Base-by-base conservation (phyloP, 345 rosid species). In the Murraya paniculata region DNA sequence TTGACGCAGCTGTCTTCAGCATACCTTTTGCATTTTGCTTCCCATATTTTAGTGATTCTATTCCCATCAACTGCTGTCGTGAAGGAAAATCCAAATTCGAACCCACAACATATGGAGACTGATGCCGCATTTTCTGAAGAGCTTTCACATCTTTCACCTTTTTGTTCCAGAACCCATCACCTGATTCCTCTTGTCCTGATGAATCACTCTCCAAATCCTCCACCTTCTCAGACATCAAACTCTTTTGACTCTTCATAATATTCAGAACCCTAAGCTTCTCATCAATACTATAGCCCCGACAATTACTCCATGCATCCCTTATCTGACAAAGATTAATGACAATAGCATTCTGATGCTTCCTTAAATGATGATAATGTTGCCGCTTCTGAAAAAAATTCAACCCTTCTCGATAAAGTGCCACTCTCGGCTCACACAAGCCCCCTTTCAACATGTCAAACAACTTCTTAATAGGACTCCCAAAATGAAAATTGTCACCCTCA, bases 391-490 rank as follows among this genome's bases (percentile, higher is more conserved):
- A 91, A 81, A 89, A 88, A 79, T 56, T 75, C 86, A 88, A 81
- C 13, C 98, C 98, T 78, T 96, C 93, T 21, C 94, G 85, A 81
- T 93, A 96, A 82, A 96, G 98, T 0, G 92, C 91, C 82, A 89
- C 98, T 74, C 99, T 91, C 0, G 99, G 99, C 68, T 96, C 99
- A 78, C 98, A 97, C 77, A 94, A 83, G 13, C 98, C 99, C 72
- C 97, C 98, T 75, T 90, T 97, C 82, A 97, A 74, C 98, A 93
- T 91, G 72, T 90, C 90, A 88, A 94, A 91, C 84, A 97, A 77
- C 85, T 84, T 91, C 82, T 86, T 87, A 68, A 93, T 48, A 8
- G 98, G 99, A 81, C 94, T 93, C 22, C 94, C 94, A 85, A 97
- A 97, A 82, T 97, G 98, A 74, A 97, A 86, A 87, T 90, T 94